Percentiles rank a stretch among this genome's conserved stretches.
These are phyloP conservation scores for Phytopythium helicoides DNA, from an alignment of 352 stramenopile genomes.

Conservation along the genomic window DNA sequence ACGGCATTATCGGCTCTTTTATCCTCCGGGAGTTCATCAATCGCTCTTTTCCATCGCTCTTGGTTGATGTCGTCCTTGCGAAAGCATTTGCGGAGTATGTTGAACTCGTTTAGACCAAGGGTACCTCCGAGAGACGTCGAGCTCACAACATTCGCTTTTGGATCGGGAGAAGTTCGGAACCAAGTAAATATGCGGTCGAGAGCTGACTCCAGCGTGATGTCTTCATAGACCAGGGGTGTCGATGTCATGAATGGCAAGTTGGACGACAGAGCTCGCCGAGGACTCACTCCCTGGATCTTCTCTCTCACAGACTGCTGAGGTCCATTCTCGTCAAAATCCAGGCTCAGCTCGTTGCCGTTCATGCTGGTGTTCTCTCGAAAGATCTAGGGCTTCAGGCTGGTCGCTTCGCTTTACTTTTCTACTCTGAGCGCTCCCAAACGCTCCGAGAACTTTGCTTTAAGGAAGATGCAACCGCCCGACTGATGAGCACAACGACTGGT, in stretches of 20 bases:
- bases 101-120: slow-evolving; percentile 34
- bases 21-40: slow-evolving; percentile 14
- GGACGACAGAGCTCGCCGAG: slow-evolving; percentile 12
- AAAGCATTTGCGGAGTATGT: slow-evolving; percentile 30
- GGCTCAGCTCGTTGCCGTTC: too few species aligned
- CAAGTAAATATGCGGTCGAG: slow-evolving; percentile 36
- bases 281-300: slow-evolving; percentile 21
- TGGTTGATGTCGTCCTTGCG: slow-evolving; percentile 18
- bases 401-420: too few species aligned
- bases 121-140: slow-evolving; percentile 4
- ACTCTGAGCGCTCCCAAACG: too few species aligned
- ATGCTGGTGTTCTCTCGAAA: too few species aligned
- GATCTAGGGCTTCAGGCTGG: too few species aligned
- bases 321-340: too few species aligned
- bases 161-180: slow-evolving; percentile 14
- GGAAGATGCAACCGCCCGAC: too few species aligned
- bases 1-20: slow-evolving; percentile 10
- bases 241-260: slow-evolving; percentile 21
- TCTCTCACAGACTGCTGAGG: background rate
- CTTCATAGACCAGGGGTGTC: slow-evolving; percentile 48
- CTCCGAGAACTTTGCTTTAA: too few species aligned
- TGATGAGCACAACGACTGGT: too few species aligned
- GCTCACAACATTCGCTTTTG: too few species aligned
- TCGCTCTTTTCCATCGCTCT: slow-evolving; percentile 25
- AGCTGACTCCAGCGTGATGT: slow-evolving; percentile 37